phyloP scores from a whole-genome alignment of 163 green algal species.

The Scenedesmus sp. region DNA sequence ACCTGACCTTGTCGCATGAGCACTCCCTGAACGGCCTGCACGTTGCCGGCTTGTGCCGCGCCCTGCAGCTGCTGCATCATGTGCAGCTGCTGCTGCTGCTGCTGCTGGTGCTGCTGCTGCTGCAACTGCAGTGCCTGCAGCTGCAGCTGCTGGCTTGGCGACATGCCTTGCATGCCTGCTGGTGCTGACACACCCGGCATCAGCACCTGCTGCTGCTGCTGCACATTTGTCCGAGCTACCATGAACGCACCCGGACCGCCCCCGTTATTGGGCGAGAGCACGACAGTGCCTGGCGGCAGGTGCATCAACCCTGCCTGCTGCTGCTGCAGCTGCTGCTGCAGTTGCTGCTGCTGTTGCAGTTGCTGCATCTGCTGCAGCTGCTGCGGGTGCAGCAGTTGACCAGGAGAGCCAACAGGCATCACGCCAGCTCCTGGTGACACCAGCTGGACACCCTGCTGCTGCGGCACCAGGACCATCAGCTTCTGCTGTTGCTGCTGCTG shows the following conservation, averaged over 20 bases:
- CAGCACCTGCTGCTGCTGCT: conserved; percentile 6
- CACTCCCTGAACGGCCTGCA: neutral
- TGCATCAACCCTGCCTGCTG: neutral
- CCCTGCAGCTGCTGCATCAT: neutral
- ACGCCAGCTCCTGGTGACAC: neutral
- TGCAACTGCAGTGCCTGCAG: neutral
- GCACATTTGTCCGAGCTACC: neutral
- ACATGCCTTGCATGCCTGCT: neutral
- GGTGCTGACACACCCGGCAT: neutral
- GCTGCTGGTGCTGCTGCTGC: neutral
- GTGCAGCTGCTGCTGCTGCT: neutral
- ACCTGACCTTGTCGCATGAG: neutral
- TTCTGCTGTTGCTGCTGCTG: conserved; percentile 25
- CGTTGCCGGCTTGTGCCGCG: neutral
- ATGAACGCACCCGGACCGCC: neutral
- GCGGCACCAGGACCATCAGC: conserved; percentile 25
- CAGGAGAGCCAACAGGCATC: neutral
- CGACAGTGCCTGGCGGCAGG: neutral
- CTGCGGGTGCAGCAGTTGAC: neutral
- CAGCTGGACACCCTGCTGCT: conserved; percentile 16
- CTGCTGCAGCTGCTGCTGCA: neutral
- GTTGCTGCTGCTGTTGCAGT: neutral
- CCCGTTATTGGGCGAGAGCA: neutral
- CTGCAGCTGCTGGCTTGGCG: neutral
- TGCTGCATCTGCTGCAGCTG: neutral